Evolutionary conservation across 2,329 filamentous ascomycete genomes (phyloP).

Genomic region (Blumeriella jaapii): DNA sequence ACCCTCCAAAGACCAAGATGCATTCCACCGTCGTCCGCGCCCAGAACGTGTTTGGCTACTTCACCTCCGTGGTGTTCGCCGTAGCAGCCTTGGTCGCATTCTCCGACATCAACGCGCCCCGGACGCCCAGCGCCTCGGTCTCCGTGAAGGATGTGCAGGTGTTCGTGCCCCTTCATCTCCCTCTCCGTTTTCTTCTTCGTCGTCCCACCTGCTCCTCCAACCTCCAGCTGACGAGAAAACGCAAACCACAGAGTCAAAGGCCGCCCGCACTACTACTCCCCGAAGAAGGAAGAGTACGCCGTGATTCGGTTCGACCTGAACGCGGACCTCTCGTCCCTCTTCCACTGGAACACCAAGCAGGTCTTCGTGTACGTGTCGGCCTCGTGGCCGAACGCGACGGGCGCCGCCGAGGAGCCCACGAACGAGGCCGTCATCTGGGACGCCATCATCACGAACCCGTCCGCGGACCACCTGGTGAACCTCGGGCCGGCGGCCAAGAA

Average conservation of each 20-base stretch:
- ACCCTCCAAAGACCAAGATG: constrained; percentile 42
- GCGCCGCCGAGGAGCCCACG: constrained; percentile 21
- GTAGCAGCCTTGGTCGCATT: constrained; percentile 71
- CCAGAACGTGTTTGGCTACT: constrained; percentile 95
- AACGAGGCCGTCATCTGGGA: constrained; percentile 92
- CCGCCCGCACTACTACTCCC: constrained; percentile 88
- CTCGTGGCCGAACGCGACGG: constrained; percentile 41
- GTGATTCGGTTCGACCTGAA: constrained; percentile 88
- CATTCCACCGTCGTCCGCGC: constrained; percentile 74
- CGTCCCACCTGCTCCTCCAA: neutral
- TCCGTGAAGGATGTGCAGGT: constrained; percentile 72
- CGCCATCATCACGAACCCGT: constrained; percentile 71
- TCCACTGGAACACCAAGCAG: constrained; percentile 99
- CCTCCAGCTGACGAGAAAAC: neutral
- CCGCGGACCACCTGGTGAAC: constrained; percentile 50
- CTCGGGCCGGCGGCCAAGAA: constrained; percentile 47
- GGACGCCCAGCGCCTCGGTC: constrained; percentile 54
- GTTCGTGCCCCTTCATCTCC: constrained; percentile 36
- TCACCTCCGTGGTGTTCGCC: constrained; percentile 83
- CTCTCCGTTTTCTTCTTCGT: neutral
- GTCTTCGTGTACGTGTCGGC: constrained; percentile 94
- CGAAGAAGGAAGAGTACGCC: constrained; percentile 90
- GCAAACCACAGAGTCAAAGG: constrained; percentile 58
- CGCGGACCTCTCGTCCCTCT: constrained; percentile 80
- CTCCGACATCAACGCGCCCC: constrained; percentile 61